Evolutionary conservation across 1,284 basidiomycete species (phyloP).

Genomic region (Malassezia cuniculi): DNA sequence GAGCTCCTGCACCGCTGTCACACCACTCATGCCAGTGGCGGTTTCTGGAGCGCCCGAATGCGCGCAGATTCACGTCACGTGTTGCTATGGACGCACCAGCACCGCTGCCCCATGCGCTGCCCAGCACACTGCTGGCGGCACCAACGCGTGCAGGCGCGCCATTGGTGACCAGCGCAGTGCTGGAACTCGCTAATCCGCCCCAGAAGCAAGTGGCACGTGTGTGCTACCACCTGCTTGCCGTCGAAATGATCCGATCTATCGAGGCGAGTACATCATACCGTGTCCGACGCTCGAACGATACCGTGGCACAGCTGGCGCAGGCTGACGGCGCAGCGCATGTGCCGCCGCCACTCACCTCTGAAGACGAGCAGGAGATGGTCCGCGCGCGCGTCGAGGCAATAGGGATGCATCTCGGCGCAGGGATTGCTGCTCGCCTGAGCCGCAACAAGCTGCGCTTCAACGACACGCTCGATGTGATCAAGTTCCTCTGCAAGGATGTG

Average conservation of each 20-base stretch:
- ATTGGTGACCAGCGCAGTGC: not conserved
- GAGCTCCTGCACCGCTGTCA: constrained; percentile 9
- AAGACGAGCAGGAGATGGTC: constrained; percentile 48
- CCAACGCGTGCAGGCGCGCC: not conserved
- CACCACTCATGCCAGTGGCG: not conserved
- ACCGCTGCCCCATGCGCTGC: not conserved
- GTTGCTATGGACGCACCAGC: not conserved
- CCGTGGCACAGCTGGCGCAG: constrained; percentile 4
- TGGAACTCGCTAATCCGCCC: not conserved
- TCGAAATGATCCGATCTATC: constrained; percentile 6
- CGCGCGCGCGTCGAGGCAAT: constrained; percentile 63
- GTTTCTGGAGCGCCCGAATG: not conserved
- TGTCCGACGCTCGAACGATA: constrained; percentile 8
- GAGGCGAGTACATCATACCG: constrained; percentile 5
- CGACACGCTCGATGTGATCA: constrained; percentile 77
- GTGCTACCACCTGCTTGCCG: constrained; percentile 2
- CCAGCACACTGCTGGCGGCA: not conserved
- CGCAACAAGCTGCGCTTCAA: constrained; percentile 61
- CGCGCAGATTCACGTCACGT: not conserved
- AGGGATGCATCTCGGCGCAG: constrained; percentile 68
- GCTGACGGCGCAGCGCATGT: constrained; percentile 9
- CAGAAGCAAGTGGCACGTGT: constrained; percentile 1
- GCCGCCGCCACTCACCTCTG: constrained; percentile 3
- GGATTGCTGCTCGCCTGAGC: constrained; percentile 52
- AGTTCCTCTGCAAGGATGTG: constrained; percentile 92